Evolutionary conservation across 352 stramenopile species (phyloP), one percentile per base, ranked within the genome.

Genomic region (Paralagenidium karlingii): DNA sequence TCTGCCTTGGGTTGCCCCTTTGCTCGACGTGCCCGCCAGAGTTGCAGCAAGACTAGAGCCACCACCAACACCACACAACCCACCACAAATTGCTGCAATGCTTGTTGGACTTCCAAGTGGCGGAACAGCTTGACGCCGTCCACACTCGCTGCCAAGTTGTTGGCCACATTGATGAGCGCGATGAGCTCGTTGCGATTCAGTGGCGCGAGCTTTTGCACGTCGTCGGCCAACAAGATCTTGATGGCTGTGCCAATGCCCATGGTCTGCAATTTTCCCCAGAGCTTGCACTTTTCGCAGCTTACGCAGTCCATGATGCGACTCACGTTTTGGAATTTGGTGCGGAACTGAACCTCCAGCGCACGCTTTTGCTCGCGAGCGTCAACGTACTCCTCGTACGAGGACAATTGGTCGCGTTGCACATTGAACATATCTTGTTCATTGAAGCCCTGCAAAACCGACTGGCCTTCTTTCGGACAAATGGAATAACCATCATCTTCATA

Each of bases 221-320:
- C 80, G 15, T 94, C 80, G 3, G 83, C 67, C 19, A 99, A 89
- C 31, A 98, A 59, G 52, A 98, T 96, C 62, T 98, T 98, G 38
- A 99, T 79, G 18, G 94, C 92, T 6, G 94, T 97, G 21, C 94
- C 95, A 37, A 98, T 75, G 26, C 96, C 96, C 54, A 98, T 71
- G 38, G 96, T 96, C 47, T 97, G 86, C 40, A 99, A 66, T 64
- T 98, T 99, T 12, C 94, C 95, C 77, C 96, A 97, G 3, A 99
- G 65, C 8, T 95, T 94, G 62, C 96, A 99, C 58, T 97, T 97
- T 47, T 99, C 94, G 61, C 96, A 99, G 37, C 94, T 96, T 24
- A 99, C 95, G 59, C 96, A 99, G 66, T 99, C 94, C 65, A 99
- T 94, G 57, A 99, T 98, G 38, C 77, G 82, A 16, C 68, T 95